Conservation (phyloP, 1,139 yeast genomes). For the Yamadazyma kanchanaburiensis region DNA sequence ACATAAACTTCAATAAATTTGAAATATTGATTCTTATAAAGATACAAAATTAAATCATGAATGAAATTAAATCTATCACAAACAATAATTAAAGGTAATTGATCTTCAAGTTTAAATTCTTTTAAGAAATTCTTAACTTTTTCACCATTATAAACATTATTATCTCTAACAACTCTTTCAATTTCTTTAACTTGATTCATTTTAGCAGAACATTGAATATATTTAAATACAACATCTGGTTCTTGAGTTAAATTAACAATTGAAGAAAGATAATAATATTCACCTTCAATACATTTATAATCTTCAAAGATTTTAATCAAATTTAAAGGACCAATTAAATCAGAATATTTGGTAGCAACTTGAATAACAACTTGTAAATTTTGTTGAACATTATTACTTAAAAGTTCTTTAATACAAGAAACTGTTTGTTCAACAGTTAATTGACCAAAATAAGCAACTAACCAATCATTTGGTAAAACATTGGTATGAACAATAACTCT, state of each 20-base stretch:
- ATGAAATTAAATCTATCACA: conserved; percentile 91
- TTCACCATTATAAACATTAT: conserved; percentile 92
- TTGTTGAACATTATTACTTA: conserved; percentile 76
- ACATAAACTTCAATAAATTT: conserved; percentile 96
- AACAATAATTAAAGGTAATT: conserved; percentile 92
- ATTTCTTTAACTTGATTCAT: conserved; percentile 90
- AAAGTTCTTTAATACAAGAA: conserved; percentile 82
- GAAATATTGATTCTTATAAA: conserved; percentile 93
- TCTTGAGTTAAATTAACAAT: conserved; percentile 93
- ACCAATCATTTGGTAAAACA: conserved; percentile 89
- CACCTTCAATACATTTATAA: conserved; percentile 87
- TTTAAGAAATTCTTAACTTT: conserved; percentile 95
- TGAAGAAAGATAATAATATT: conserved; percentile 88
- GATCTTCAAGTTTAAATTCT: conserved; percentile 92
- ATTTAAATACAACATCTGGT: conserved; percentile 92
- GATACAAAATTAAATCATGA: conserved; percentile 87
- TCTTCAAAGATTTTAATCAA: conserved; percentile 91
- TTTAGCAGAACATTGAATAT: conserved; percentile 90
- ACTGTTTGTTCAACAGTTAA: conserved; percentile 92
- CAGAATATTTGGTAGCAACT: conserved; percentile 95
- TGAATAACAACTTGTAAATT: conserved; percentile 92
- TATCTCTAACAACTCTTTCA: conserved; percentile 93
- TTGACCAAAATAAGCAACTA: conserved; percentile 88
- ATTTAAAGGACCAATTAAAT: conserved; percentile 81
- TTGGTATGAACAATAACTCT: conserved; percentile 89